These are phyloP conservation scores for Diaporthe sp. DNA, from an alignment of 2,329 filamentous ascomycete species.

Conservation along the genomic window DNA sequence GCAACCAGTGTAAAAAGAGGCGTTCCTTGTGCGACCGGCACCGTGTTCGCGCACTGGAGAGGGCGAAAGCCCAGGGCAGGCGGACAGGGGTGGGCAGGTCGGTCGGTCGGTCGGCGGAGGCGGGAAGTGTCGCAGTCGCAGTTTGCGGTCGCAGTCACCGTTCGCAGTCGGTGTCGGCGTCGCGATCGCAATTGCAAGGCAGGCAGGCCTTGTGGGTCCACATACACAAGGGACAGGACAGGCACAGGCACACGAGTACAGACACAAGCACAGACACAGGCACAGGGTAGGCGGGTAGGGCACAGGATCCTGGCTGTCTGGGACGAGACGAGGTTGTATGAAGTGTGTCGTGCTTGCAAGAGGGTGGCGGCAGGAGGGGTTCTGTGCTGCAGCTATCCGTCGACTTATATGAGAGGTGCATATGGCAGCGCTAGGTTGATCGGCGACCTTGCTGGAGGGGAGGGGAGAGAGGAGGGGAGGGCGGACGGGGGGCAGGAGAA, in stretches of 20 bases:
- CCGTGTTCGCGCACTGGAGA: slow-evolving; percentile 42
- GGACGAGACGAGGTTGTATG: slow-evolving; percentile 35
- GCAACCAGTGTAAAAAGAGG: slow-evolving; percentile 48
- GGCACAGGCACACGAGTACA: slow-evolving; percentile 35
- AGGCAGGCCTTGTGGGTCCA: slow-evolving; percentile 34
- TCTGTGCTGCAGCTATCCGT: slow-evolving; percentile 51
- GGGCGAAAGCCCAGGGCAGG: slow-evolving; percentile 14
- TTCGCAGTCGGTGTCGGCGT: slow-evolving; percentile 28
- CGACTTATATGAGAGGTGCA: slow-evolving; percentile 46
- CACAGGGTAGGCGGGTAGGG: slow-evolving; percentile 38
- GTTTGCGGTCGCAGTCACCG: background rate
- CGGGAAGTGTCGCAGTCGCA: slow-evolving; percentile 34
- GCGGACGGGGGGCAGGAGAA: slow-evolving; percentile 8
- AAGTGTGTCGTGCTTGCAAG: slow-evolving; percentile 34
- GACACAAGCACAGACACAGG: slow-evolving; percentile 31
- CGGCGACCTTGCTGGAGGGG: slow-evolving; percentile 36
- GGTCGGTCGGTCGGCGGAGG: slow-evolving; percentile 36
- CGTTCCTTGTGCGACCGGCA: slow-evolving; percentile 52
- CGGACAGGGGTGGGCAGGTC: slow-evolving; percentile 36
- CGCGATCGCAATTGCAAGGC: slow-evolving; percentile 27
- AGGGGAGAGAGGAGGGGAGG: slow-evolving; percentile 21
- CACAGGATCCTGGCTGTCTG: slow-evolving; percentile 39
- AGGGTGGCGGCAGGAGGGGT: slow-evolving; percentile 47
- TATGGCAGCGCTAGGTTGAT: slow-evolving; percentile 39
- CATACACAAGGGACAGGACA: slow-evolving; percentile 29